Percentiles rank a stretch among this genome's conserved stretches.
phyloP scores from a whole-genome alignment of 2,329 filamentous ascomycete species.

The Huntiella bhutanensis region DNA sequence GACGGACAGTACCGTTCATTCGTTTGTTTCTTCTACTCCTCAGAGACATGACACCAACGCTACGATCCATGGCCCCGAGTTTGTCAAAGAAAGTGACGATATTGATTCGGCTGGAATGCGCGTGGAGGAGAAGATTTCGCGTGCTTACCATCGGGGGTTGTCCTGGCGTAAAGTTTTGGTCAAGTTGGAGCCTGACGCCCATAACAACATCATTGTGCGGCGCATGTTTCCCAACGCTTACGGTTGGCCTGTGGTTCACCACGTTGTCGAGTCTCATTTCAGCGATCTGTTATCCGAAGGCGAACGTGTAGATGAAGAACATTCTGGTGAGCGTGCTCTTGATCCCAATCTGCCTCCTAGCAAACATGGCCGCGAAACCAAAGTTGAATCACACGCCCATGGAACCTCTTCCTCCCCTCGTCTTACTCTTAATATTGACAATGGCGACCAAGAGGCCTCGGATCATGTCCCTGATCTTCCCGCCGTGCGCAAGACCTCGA shows the following conservation, averaged over 20 bases:
- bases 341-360: constrained; percentile 35
- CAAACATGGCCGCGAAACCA: constrained; percentile 45
- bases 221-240: constrained; percentile 95
- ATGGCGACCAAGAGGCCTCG: constrained; percentile 1
- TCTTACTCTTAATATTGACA: neutral
- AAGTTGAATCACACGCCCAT: neutral
- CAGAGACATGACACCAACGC: neutral
- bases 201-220: constrained; percentile 95
- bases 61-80: constrained; percentile 20
- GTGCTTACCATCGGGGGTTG: constrained; percentile 79
- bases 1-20: constrained; percentile 1
- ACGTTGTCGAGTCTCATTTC: constrained; percentile 89
- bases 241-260: constrained; percentile 92
- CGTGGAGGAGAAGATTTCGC: constrained; percentile 93
- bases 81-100: constrained; percentile 16
- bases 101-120: constrained; percentile 54
- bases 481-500: constrained; percentile 12
- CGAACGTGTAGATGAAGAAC: constrained; percentile 48
- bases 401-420: constrained; percentile 16
- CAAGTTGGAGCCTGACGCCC: constrained; percentile 84
- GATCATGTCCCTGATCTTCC: constrained; percentile 15
- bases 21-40: neutral
- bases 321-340: constrained; percentile 49
- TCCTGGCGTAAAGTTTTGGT: constrained; percentile 96
- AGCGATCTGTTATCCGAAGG: constrained; percentile 46